Percentiles rank a stretch among this genome's conserved stretches.
These are phyloP conservation scores for Leccinum subtestaceum DNA, from an alignment of 768 basidiomycete genomes.

Conservation along the genomic window DNA sequence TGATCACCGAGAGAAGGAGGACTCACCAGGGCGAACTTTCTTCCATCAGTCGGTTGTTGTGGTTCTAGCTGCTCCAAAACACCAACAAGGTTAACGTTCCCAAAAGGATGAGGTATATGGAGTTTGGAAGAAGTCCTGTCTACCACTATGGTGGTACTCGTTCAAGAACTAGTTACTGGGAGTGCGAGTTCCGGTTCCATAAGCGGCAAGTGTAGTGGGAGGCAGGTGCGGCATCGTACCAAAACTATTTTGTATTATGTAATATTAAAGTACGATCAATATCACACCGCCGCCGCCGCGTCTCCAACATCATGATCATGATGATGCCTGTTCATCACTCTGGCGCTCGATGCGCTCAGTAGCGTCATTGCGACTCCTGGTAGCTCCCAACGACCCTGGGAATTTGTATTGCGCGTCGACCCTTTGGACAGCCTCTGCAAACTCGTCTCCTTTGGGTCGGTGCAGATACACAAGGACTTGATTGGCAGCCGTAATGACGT, in stretches of 20 bases:
- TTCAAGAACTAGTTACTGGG: background rate
- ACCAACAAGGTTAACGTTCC: slow-evolving; percentile 50
- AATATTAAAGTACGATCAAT: background rate
- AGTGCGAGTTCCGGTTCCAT: slow-evolving; percentile 8
- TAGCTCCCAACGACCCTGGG: slow-evolving; percentile 60
- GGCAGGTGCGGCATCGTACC: too few species aligned
- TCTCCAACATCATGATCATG: slow-evolving; percentile 12
- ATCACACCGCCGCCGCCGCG: background rate
- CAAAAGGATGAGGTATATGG: slow-evolving; percentile 48
- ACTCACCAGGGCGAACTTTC: slow-evolving; percentile 65
- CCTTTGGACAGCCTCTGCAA: slow-evolving; percentile 16
- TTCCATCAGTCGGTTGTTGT: slow-evolving; percentile 48
- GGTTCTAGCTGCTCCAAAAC: slow-evolving; percentile 62
- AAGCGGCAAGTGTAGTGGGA: slow-evolving; percentile 26
- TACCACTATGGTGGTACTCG: slow-evolving; percentile 16
- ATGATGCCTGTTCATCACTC: background rate
- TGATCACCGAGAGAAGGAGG: slow-evolving; percentile 3
- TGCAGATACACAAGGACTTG: slow-evolving; percentile 24
- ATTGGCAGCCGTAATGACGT: slow-evolving; percentile 3
- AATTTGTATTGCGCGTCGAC: slow-evolving; percentile 24
- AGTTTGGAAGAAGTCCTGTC: slow-evolving; percentile 46
- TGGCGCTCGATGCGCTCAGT: slow-evolving; percentile 3
- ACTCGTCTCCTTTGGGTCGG: slow-evolving; percentile 16
- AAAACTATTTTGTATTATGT: too few species aligned
- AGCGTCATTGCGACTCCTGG: slow-evolving; percentile 30